phyloP scores from a whole-genome alignment of 352 stramenopile genomes.

The Phytophthora megakarya region DNA sequence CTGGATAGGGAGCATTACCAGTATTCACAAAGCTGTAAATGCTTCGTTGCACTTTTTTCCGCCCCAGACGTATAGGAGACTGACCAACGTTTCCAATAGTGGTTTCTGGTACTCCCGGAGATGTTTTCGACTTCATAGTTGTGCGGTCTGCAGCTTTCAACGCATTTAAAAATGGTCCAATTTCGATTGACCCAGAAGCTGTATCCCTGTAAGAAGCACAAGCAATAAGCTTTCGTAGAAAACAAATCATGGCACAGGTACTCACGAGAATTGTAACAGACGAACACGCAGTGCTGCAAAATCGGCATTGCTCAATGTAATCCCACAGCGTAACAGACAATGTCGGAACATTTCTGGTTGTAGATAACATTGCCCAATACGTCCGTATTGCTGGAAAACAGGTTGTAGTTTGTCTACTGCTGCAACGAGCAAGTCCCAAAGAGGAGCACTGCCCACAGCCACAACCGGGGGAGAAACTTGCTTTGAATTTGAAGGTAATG shows the following conservation, averaged over 20 bases:
- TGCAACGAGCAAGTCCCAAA: conserved; percentile 70
- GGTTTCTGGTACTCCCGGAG: conserved; percentile 25
- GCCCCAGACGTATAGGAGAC: conserved; percentile 65
- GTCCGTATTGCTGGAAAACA: conserved; percentile 63
- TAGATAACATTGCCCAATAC: conserved; percentile 55
- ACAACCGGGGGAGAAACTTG: conserved; percentile 54
- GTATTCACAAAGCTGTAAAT: conserved; percentile 28
- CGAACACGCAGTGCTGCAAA: conserved; percentile 69
- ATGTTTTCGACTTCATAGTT: conserved; percentile 40
- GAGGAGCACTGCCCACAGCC: conserved; percentile 47
- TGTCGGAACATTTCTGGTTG: conserved; percentile 69
- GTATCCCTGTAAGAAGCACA: conserved; percentile 43
- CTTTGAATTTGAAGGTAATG: conserved; percentile 42
- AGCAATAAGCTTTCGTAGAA: not conserved
- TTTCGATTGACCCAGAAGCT: conserved; percentile 46
- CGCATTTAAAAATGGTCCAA: conserved; percentile 52
- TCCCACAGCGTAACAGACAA: conserved; percentile 57
- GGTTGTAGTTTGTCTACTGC: conserved; percentile 51
- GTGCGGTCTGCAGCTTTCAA: conserved; percentile 56
- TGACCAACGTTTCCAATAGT: conserved; percentile 39
- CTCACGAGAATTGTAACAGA: conserved; percentile 65
- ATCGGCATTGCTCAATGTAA: conserved; percentile 71
- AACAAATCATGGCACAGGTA: not conserved
- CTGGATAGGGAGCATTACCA: conserved; percentile 35
- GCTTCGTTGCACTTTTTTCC: conserved; percentile 51